Evolutionary conservation across 805 yeast species (phyloP), one percentile per base, ranked within the genome.

Genomic region (Wickerhamiella lipophila): DNA sequence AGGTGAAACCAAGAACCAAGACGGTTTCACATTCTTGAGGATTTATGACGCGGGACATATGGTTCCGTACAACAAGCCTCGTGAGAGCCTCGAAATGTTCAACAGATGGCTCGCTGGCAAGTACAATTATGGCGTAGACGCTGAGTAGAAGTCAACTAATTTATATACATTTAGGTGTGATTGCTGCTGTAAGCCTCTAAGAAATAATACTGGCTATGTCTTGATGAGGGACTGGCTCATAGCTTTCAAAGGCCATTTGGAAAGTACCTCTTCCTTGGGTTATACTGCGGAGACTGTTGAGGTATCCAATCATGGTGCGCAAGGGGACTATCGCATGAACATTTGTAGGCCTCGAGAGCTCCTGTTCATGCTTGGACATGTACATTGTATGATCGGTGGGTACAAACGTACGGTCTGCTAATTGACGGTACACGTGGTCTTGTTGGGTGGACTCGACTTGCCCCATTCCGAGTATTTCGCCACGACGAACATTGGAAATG

Each of bases 1-100:
- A 6, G 97, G 97, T 52, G 77, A 81, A 58, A 81, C 79, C 25
- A 86, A 85, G 69, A 81, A 77, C 60, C 74, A 71, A 55, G 79
- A 79, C 43, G 72, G 75, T 52, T 78, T 88, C 57, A 83, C 95
- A 3, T 89, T 81, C 70, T 71, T 85, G 64, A 76, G 95, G 64
- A 77, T 88, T 8, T 88, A 72, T 59, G 89, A 78, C 54, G 96
- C 94, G 47, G 96, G 96, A 23, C 96, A 89, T 68, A 87, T 88
- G 96, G 95, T 86, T 53, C 96, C 96, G 15, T 81, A 68, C 60
- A 88, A 88, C 67, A 89, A 83, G 69, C 94, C 96, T 16, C 78
- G 75, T 58, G 72, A 73, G 59, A 69, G 95, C 1, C 71, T 82
- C 54, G 86, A 77, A 50, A 80, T 88, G 87, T 75, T 88, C 54